These are phyloP conservation scores for Arthrinium puccinioides DNA, from an alignment of 2,329 filamentous ascomycete genomes.

Conservation along the genomic window DNA sequence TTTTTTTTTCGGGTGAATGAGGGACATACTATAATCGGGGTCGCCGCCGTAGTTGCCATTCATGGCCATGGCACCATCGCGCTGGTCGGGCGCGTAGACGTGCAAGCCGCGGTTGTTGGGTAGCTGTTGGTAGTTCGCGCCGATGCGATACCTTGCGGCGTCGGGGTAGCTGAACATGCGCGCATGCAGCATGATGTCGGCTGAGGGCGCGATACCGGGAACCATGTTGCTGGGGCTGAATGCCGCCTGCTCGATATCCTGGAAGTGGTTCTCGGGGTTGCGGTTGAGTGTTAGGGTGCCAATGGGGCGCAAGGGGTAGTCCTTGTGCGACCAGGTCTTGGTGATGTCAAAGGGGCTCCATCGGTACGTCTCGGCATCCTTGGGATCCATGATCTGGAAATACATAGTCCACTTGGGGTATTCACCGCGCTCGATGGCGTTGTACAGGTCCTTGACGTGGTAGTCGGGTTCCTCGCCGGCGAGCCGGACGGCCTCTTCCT, in stretches of 20 bases:
- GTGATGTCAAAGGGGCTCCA: slow-evolving; percentile 65
- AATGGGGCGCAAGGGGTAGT: slow-evolving; percentile 54
- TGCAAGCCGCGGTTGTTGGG: slow-evolving; percentile 29
- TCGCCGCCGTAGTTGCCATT: slow-evolving; percentile 57
- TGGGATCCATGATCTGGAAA: slow-evolving; percentile 55
- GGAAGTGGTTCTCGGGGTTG: slow-evolving; percentile 61
- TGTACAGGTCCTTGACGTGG: slow-evolving; percentile 54
- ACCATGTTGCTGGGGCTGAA: slow-evolving; percentile 63
- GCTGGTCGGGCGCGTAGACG: background rate
- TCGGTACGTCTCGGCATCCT: slow-evolving; percentile 51
- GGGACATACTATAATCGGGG: no score
- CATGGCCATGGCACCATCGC: slow-evolving; percentile 48
- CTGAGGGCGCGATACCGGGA: slow-evolving; percentile 61
- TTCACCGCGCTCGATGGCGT: slow-evolving; percentile 52
- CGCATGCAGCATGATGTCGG: slow-evolving; percentile 62
- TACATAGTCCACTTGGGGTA: slow-evolving; percentile 56
- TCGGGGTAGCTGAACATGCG: slow-evolving; percentile 67
- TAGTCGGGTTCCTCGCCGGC: slow-evolving; percentile 52
- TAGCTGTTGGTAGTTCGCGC: slow-evolving; percentile 52
- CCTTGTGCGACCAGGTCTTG: slow-evolving; percentile 59
- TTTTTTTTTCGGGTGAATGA: no score
- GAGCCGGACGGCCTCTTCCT: slow-evolving; percentile 46
- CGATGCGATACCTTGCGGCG: slow-evolving; percentile 50
- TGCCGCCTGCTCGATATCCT: slow-evolving; percentile 62
- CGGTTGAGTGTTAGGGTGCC: slow-evolving; percentile 58